These are phyloP conservation scores for Vigna trinervia DNA, from an alignment of 306 rosid genomes.

Conservation along the genomic window DNA sequence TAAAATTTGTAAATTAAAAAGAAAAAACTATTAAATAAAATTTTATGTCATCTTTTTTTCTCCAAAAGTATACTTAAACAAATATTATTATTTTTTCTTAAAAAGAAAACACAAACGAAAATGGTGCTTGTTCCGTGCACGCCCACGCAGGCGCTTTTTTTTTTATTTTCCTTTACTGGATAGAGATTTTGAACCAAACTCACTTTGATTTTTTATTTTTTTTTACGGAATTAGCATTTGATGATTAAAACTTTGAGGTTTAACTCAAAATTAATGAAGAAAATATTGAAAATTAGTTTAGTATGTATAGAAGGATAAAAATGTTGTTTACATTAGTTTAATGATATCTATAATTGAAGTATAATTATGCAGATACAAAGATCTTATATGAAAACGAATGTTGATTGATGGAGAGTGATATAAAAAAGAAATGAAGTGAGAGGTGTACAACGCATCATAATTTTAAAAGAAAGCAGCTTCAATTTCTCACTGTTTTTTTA, in stretches of 20 bases:
- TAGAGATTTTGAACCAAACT: background rate
- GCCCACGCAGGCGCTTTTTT: conserved; percentile 36
- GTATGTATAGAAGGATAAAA: background rate
- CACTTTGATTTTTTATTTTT: no score
- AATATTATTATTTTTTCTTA: no score
- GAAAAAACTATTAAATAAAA: no score
- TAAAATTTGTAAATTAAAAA: no score
- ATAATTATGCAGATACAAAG: background rate
- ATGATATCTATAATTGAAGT: background rate
- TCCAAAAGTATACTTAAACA: no score
- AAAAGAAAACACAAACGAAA: no score
- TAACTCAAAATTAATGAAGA: no score
- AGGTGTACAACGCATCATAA: conserved; percentile 33
- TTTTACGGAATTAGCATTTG: background rate
- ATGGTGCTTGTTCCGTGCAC: conserved; percentile 40
- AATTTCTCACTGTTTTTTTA: conserved; percentile 6
- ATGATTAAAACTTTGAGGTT: background rate
- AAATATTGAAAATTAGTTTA: background rate
- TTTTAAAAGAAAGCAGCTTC: conserved; percentile 29
- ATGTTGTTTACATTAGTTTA: background rate
- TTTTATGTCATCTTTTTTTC: no score
- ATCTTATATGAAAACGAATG: background rate
- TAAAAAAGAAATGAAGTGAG: background rate
- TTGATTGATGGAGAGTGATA: background rate
- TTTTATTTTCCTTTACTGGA: background rate